These are phyloP conservation scores for Globisporangium cylindrosporum DNA, from an alignment of 352 stramenopile genomes.

Conservation along the genomic window DNA sequence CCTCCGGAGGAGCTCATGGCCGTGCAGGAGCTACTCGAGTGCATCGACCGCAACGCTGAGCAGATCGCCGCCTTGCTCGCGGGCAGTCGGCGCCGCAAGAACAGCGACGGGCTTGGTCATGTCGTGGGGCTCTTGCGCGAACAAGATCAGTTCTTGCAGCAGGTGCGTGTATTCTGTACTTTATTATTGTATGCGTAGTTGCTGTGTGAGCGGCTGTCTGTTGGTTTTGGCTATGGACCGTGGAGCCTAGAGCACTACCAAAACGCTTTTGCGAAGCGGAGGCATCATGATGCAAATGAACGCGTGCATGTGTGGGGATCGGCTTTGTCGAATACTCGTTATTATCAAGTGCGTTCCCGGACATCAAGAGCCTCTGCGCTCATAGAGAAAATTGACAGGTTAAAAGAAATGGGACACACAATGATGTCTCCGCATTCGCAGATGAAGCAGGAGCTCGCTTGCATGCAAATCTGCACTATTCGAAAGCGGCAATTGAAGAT, in stretches of 20 bases:
- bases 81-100: conserved; percentile 28
- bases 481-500: neutral
- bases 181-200: neutral
- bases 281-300: neutral
- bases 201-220: neutral
- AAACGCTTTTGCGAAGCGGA: neutral
- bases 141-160: conserved; percentile 44
- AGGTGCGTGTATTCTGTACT: conserved; percentile 19
- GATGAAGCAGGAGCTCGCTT: neutral
- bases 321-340: neutral
- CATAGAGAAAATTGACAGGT: neutral
- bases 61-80: conserved; percentile 58
- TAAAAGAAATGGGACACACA: neutral
- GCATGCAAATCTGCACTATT: neutral
- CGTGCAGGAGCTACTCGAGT: conserved; percentile 66
- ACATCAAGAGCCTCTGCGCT: neutral
- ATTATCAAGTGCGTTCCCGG: neutral
- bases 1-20: conserved; percentile 49
- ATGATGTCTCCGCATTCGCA: neutral
- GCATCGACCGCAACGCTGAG: conserved; percentile 65
- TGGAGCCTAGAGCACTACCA: neutral
- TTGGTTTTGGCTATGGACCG: neutral
- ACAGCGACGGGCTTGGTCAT: conserved; percentile 18
- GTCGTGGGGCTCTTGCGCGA: conserved; percentile 58
- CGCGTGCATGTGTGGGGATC: neutral